Base-by-base conservation (phyloP, 2,329 filamentous ascomycete species). In the Apiospora rasikravindrae region DNA sequence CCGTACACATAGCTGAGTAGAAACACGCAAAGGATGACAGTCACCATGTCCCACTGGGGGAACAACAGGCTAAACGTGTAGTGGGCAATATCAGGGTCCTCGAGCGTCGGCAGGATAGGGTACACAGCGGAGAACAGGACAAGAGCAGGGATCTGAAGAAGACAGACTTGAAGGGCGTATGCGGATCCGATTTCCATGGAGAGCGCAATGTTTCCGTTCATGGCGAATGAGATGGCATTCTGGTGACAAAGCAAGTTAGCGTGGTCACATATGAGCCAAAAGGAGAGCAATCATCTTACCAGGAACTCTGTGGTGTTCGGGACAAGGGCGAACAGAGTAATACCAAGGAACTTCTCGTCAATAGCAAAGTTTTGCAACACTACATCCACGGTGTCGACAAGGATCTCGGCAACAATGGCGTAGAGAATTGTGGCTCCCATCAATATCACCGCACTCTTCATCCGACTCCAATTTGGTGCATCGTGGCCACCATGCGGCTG, bases 171-270 rank as follows among this genome's bases (percentile, higher is more conserved):
- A 61, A 99, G 87, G 1, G 96, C 96, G 80, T 99, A 99, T 2
- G 96, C 96, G 0, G 95, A 98, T 76, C 96, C 96, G 77, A 99
- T 99, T 80, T 99, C 96, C 96, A 99, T 99, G 49, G 95, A 98
- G 24, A 99, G 86, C 0, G 96, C 96, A 82, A 99, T 98, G 82
- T 99, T 99, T 73, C 96, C 96, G 80, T 99, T 98, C 96, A 99
- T 99, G 70, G 96, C 96, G 81, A 99, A 99, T 0, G 95, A 98
- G 73, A 99, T 99, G 81, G 96, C 96, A 83, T 99, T 99, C 91
- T 95, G 67, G 33, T 22, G 70, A 26, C 47, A 26, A 40, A 22
- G 11, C 5, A 47, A 14, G 68, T 37, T 40, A 69, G 26, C 33
- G 49, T 71, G 64, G 40, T 29, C 42, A 19, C 14, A 29, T 10